These are phyloP conservation scores for Mycena latifolia DNA, from an alignment of 768 basidiomycete species.

Conservation along the genomic window DNA sequence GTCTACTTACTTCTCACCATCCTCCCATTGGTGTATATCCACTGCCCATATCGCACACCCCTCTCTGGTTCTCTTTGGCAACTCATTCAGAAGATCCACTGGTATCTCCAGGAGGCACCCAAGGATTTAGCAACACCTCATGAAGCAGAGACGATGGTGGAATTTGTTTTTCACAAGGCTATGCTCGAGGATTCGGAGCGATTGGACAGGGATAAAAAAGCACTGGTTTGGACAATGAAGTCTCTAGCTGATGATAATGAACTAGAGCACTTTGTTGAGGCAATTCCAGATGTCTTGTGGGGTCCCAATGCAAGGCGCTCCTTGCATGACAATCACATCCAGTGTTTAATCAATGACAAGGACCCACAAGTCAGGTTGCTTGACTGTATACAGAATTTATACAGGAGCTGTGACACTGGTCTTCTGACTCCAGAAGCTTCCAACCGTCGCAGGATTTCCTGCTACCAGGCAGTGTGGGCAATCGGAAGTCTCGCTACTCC, in stretches of 20 bases:
- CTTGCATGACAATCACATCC: not conserved
- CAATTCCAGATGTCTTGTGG: no score
- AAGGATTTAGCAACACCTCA: not conserved
- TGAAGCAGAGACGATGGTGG: not conserved
- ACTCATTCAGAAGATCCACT: not conserved
- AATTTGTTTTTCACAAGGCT: not conserved
- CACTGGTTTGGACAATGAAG: no score
- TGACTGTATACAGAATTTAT: not conserved
- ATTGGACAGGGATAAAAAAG: not conserved
- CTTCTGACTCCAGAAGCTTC: not conserved
- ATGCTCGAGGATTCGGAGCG: not conserved
- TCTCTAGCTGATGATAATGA: no score
- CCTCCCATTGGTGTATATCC: not conserved
- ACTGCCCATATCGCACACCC: conserved; percentile 34
- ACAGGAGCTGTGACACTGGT: not conserved
- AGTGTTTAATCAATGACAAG: not conserved
- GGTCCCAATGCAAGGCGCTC: no score
- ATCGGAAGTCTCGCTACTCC: not conserved
- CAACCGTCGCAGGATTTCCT: no score
- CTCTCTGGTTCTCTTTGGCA: conserved; percentile 17
- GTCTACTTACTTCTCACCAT: conserved; percentile 10
- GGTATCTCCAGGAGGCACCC: not conserved
- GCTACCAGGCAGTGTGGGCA: conserved; percentile 1
- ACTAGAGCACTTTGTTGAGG: no score
- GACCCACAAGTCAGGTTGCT: not conserved